Percentiles rank a stretch among this genome's conserved stretches.
Conservation (phyloP, 345 rosid species). For the Linum lewisii region DNA sequence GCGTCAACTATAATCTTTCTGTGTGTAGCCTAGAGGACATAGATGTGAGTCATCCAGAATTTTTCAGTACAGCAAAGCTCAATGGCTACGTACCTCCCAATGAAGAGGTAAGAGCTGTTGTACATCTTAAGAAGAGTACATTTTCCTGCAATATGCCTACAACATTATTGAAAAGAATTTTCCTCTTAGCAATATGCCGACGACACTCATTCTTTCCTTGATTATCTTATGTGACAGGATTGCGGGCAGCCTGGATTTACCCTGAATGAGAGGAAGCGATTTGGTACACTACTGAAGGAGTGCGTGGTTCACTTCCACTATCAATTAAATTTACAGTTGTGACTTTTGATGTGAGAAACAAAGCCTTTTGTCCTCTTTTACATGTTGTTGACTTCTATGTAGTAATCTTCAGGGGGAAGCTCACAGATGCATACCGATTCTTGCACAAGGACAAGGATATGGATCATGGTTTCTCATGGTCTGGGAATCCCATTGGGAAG, state of each 20-base stretch:
- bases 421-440: constrained; percentile 75
- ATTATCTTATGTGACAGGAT: constrained; percentile 41
- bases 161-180: no score
- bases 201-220: no score
- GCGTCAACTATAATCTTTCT: constrained; percentile 3
- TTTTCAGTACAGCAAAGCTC: constrained; percentile 75
- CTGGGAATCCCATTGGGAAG: constrained; percentile 88
- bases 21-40: constrained; percentile 76
- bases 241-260: constrained; percentile 97
- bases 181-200: no score
- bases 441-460: constrained; percentile 77
- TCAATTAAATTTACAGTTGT: constrained; percentile 1
- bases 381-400: background rate
- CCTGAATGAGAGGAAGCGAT: constrained; percentile 80
- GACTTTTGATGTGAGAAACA: constrained; percentile 2
- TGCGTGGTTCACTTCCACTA: constrained; percentile 19
- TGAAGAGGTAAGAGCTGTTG: constrained; percentile 46
- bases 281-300: constrained; percentile 68
- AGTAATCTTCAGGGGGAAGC: constrained; percentile 56
- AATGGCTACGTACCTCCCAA: constrained; percentile 90
- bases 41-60: constrained; percentile 92
- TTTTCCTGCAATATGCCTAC: no score
- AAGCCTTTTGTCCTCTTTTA: background rate
- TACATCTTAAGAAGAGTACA: background rate
- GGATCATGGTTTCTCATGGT: constrained; percentile 95